Evolutionary conservation across 2,329 filamentous ascomycete genomes (phyloP).

Genomic region (Penicillium sp.): DNA sequence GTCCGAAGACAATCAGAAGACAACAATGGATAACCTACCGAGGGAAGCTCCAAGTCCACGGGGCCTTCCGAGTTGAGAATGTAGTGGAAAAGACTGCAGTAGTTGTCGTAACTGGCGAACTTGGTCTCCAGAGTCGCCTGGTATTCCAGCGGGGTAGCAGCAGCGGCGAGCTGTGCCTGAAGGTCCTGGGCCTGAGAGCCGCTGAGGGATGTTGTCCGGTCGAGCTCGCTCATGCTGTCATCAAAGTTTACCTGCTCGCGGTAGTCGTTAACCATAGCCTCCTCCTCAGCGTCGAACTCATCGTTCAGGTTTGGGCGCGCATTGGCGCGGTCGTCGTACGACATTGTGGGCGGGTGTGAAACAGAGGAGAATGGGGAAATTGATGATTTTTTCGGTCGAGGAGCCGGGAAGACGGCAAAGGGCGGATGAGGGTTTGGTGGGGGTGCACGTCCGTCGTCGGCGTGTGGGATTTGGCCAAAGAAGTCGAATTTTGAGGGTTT

Average conservation of each 20-base stretch:
- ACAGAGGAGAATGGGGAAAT: slow-evolving; percentile 7
- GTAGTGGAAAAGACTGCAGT: slow-evolving; percentile 99
- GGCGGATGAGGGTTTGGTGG: slow-evolving; percentile 18
- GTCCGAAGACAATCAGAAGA: slow-evolving; percentile 3
- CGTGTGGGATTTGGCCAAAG: slow-evolving; percentile 37
- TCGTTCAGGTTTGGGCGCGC: slow-evolving; percentile 54
- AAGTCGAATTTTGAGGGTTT: slow-evolving; percentile 46
- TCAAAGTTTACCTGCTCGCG: slow-evolving; percentile 93
- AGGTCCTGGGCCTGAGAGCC: slow-evolving; percentile 83
- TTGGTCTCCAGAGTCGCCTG: slow-evolving; percentile 93
- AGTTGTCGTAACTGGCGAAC: slow-evolving; percentile 98
- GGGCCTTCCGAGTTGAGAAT: slow-evolving; percentile 99
- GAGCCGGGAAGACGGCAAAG: slow-evolving; percentile 21
- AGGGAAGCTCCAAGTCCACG: slow-evolving; percentile 92
- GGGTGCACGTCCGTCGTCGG: slow-evolving; percentile 31
- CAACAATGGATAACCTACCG: slow-evolving; percentile 58
- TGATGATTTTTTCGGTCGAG: slow-evolving; percentile 12
- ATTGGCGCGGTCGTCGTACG: slow-evolving; percentile 43
- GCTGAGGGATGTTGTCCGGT: slow-evolving; percentile 65
- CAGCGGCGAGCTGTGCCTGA: slow-evolving; percentile 83
- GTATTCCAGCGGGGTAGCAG: slow-evolving; percentile 92
- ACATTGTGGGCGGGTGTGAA: slow-evolving; percentile 36
- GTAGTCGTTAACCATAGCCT: slow-evolving; percentile 92
- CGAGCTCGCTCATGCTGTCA: slow-evolving; percentile 76
- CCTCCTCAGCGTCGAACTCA: slow-evolving; percentile 93